Evolutionary conservation across 768 basidiomycete species (phyloP).

Genomic region (Cubamyces sp.): DNA sequence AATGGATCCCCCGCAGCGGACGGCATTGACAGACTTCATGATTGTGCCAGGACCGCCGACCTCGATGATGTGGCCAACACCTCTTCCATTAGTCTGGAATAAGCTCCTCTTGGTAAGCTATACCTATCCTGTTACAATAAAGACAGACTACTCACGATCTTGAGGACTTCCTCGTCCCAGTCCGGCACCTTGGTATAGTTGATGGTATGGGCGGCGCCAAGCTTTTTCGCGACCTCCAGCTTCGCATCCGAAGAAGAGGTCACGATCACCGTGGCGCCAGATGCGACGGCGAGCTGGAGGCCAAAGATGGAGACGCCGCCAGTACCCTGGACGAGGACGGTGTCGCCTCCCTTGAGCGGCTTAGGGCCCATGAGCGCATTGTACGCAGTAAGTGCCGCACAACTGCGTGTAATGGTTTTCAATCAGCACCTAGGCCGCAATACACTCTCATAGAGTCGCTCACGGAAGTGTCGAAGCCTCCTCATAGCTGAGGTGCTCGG

Average conservation of each 20-base stretch:
- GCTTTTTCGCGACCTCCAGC: constrained; percentile 51
- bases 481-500: constrained; percentile 62
- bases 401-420: constrained; percentile 35
- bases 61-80: constrained; percentile 47
- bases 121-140: background rate
- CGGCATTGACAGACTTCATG: constrained; percentile 44
- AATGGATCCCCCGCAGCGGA: constrained; percentile 47
- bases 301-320: constrained; percentile 63
- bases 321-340: constrained; percentile 59
- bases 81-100: constrained; percentile 35
- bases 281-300: constrained; percentile 61
- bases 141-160: constrained; percentile 42
- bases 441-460: constrained; percentile 20
- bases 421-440: background rate
- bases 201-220: constrained; percentile 61
- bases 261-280: constrained; percentile 65
- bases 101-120: background rate
- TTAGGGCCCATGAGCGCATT: constrained; percentile 54
- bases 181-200: constrained; percentile 62
- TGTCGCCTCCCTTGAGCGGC: constrained; percentile 62
- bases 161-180: constrained; percentile 59
- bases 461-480: constrained; percentile 69
- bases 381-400: constrained; percentile 68
- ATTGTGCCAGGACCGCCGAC: constrained; percentile 61
- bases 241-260: constrained; percentile 73